These are phyloP conservation scores for Vishniacozyma victoriae DNA, from an alignment of 768 basidiomycete genomes.

Conservation along the genomic window DNA sequence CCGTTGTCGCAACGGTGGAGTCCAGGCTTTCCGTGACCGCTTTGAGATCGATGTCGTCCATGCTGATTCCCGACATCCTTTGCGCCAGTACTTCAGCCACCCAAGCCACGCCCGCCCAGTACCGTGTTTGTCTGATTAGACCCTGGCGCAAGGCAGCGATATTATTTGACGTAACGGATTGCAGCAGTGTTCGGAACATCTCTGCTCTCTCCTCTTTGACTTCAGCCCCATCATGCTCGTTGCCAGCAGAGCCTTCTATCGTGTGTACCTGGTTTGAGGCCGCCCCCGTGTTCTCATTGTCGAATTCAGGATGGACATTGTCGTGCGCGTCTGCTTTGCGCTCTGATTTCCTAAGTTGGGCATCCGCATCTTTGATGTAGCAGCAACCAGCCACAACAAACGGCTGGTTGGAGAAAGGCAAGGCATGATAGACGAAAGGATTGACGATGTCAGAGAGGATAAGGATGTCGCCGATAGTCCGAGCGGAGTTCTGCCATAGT, in stretches of 20 bases:
- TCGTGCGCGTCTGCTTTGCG: not conserved
- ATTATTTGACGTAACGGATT: constrained; percentile 1
- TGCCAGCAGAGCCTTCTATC: not conserved
- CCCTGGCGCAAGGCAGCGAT: constrained; percentile 4
- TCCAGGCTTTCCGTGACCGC: constrained; percentile 1
- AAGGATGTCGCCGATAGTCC: constrained; percentile 11
- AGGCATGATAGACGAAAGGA: constrained; percentile 1
- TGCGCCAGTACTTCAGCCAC: constrained; percentile 5
- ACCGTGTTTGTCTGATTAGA: constrained; percentile 1
- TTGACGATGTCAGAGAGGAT: constrained; percentile 9
- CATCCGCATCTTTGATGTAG: constrained; percentile 5
- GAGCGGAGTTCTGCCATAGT: constrained; percentile 4
- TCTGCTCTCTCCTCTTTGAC: not conserved
- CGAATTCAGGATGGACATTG: not conserved
- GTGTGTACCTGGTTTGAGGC: not conserved
- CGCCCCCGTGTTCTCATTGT: constrained; percentile 1
- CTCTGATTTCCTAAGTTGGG: not conserved
- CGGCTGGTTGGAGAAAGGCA: constrained; percentile 10
- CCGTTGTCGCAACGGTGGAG: not conserved
- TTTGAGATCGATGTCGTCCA: constrained; percentile 3
- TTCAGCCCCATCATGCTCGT: not conserved
- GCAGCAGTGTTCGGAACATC: constrained; percentile 2
- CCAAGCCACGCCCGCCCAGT: constrained; percentile 9
- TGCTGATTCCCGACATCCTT: not conserved
- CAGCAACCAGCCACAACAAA: constrained; percentile 8